These are phyloP conservation scores for Scalesia atractyloides DNA, from an alignment of 129 eudicot genomes.

Conservation along the genomic window DNA sequence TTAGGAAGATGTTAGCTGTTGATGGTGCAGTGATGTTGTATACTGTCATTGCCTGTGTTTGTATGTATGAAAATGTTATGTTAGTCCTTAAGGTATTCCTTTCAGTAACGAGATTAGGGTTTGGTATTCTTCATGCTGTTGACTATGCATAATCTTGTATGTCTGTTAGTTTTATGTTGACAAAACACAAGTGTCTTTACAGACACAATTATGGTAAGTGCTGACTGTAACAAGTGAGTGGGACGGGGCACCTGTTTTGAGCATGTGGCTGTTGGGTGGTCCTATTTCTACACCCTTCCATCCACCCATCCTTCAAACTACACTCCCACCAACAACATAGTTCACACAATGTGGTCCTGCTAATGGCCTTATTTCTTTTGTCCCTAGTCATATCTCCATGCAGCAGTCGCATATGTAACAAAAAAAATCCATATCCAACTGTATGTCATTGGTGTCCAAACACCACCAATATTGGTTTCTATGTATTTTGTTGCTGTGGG, in stretches of 20 bases:
- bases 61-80: neutral
- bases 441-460: too few relatives aligned
- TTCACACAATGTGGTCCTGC: constrained; percentile 27
- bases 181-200: neutral
- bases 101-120: constrained; percentile 9
- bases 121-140: constrained; percentile 15
- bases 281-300: constrained; percentile 36
- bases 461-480: too few relatives aligned
- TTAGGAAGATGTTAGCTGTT: constrained; percentile 17
- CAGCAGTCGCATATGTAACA: neutral
- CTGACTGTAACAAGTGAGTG: constrained; percentile 17
- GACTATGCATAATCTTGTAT: neutral
- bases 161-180: neutral
- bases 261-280: constrained; percentile 31
- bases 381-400: constrained; percentile 1
- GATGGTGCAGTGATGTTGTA: neutral
- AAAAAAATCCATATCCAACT: neutral
- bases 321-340: neutral
- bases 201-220: constrained; percentile 14
- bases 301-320: constrained; percentile 14
- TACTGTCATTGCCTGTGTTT: neutral
- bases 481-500: neutral
- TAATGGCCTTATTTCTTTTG: constrained; percentile 18
- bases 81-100: neutral
- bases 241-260: constrained; percentile 6